A percentile compares a stretch with the other conserved stretches of the same genome.
Conservation (phyloP, 2,329 filamentous ascomycete species). For the Sporothrix variecibatus region DNA sequence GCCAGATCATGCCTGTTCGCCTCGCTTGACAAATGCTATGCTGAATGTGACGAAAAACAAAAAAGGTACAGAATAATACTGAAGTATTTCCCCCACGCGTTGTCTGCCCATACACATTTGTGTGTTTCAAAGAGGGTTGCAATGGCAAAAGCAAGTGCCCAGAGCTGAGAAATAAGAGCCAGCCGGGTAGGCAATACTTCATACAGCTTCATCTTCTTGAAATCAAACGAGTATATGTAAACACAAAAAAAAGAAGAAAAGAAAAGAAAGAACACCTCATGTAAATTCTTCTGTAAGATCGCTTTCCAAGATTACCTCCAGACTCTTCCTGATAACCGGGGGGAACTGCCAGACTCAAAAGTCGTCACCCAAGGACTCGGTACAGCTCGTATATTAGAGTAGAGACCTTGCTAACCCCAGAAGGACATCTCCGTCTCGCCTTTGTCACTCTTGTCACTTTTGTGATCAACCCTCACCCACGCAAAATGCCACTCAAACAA, state of each 20-base stretch:
- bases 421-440: neutral
- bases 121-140: neutral
- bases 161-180: neutral
- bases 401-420: neutral
- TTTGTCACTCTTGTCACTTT: neutral
- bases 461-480: neutral
- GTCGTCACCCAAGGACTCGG: neutral
- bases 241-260: neutral
- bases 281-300: no score
- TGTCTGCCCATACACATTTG: neutral
- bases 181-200: no score
- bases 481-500: neutral
- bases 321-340: neutral
- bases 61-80: neutral
- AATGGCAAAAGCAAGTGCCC: neutral
- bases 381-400: neutral
- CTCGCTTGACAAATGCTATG: conserved; percentile 1
- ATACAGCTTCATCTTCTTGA: no score
- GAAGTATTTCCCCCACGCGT: neutral
- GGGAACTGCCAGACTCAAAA: neutral
- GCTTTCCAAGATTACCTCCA: no score
- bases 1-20: neutral
- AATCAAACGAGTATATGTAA: no score
- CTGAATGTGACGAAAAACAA: neutral
- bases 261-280: no score